Base-by-base conservation (phyloP, 2,329 filamentous ascomycete species). In the Venturia carpophila region DNA sequence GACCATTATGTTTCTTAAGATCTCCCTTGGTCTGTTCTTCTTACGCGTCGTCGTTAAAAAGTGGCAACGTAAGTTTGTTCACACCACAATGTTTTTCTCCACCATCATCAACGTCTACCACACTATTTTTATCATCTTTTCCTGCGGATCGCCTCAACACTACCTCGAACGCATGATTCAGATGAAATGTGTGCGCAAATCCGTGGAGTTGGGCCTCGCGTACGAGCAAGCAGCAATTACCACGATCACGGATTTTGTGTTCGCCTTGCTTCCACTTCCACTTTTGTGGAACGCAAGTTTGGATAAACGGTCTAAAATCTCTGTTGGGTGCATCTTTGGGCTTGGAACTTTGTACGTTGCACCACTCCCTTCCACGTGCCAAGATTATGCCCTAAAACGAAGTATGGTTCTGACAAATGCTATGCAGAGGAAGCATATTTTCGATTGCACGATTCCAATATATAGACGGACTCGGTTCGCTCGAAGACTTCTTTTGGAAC, bases 11-110 rank as follows among this genome's bases (percentile, higher is more conserved):
- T 68, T 75, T 21, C 68, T 79, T 67, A 81, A 81, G 67, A 73
- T 79, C 34, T 79, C 79, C 0, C 69, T 80, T 5, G 77, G 74
- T 10, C 67, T 80, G 41, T 79, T 79, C 71, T 79, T 79, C 69
- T 71, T 76, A 11, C 76, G 79, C 1, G 75, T 80, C 58, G 71
- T 79, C n/a, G 71, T 77, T 64, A 70, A 73, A 47, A 65, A 64
- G 27, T 78, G 76, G 75, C 78, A 80, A 42, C 70, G 70, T 27
- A 67, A 67, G 41, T 67, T 69, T 13, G 67, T 75, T 37, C 70
- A 69, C 42, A 63, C 62, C 24, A 67, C 71, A 43, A 70, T 74
- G 49, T 64, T 66, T 24, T 63, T 75, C 34, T 70, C 69, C n/a
- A 69, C 73, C 21, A 72, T 75, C 24, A 73, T 74, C 62, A 70